Base-by-base conservation (phyloP, 1,139 yeast genomes). In the Hyphopichia fennica region DNA sequence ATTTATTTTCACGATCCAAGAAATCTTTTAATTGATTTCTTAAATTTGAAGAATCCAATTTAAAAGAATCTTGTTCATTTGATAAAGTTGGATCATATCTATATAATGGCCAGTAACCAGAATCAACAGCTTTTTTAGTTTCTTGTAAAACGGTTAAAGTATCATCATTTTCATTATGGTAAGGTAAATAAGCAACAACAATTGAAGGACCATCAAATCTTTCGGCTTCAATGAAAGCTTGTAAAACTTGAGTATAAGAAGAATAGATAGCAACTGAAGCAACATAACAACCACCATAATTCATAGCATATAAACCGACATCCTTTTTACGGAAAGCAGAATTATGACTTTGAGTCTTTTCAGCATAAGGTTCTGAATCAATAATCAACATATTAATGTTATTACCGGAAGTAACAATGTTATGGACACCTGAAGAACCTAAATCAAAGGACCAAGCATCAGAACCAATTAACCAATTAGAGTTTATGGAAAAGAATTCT, bases 21-120 rank as follows among this genome's bases (percentile, higher is more conserved):
- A 91, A 91, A 35, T 80, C 82, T 56, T 84, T 79, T 48, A 91
- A 74, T 54, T 86, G 89, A 54, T 84, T 81, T 60, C 84, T 83
- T 58, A 91, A 81, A 46, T 84, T 82, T 19, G 93, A 82, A 9
- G 97, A 90, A 62, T 91, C 97, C 45, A 91, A 75, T 54, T 81
- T 82, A 75, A 91, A 90, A 29, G 74, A 64, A 27, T 82, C 80
- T 16, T 69, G 65, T 16, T 72, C 75, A 33, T 65, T 69, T 39
- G 69, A 74, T 30, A 72, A 59, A 8, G 59, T 51, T 43, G 97
- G 96, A 54, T 88, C 78, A 67, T 77, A 91, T 62, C 97, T 77
- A 70, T 91, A 91, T 49, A 91, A 77, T 39, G 99, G 99, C 96
- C 97, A 90, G 69, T 85, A 85, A 15, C 99, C 99, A 37, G 91